phyloP scores from a whole-genome alignment of 2,329 filamentous ascomycete genomes.

The Pyrenochaeta sp. region DNA sequence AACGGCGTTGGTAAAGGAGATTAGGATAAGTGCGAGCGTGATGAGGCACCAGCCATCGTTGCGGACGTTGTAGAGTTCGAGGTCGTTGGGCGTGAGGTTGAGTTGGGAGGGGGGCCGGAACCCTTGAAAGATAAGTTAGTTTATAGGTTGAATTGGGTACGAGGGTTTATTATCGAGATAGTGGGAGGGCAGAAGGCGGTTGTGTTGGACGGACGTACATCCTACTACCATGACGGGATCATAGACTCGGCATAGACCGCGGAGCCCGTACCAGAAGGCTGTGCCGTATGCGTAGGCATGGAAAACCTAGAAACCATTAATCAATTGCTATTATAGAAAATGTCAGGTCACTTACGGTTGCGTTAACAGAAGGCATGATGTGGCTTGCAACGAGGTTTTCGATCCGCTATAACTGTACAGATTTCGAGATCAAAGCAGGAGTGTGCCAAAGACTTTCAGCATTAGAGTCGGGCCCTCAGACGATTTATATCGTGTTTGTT shows the following conservation, averaged over 20 bases:
- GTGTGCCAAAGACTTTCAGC: not conserved
- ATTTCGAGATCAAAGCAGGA: not conserved
- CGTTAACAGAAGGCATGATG: constrained; percentile 24
- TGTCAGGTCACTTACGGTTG: constrained; percentile 13
- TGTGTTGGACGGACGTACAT: constrained; percentile 15
- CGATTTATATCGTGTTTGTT: constrained; percentile 3
- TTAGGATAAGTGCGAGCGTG: constrained; percentile 32
- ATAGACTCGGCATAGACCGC: constrained; percentile 34
- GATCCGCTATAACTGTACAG: not conserved
- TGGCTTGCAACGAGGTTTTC: not conserved
- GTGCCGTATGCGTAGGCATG: constrained; percentile 37
- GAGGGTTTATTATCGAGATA: not conserved
- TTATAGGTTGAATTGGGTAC: not conserved
- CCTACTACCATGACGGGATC: constrained; percentile 36
- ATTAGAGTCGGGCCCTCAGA: not conserved
- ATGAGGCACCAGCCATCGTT: constrained; percentile 39
- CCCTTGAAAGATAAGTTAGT: constrained; percentile 19
- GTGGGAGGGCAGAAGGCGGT: not conserved
- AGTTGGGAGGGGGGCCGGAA: constrained; percentile 36
- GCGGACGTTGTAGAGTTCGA: constrained; percentile 35
- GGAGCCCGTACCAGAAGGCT: constrained; percentile 37
- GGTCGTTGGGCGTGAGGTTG: constrained; percentile 30
- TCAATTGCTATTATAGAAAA: not conserved
- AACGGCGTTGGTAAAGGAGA: constrained; percentile 33
- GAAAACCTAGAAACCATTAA: constrained; percentile 20